Conservation (phyloP, 352 stramenopile genomes). For the Globisporangium megalacanthum region DNA sequence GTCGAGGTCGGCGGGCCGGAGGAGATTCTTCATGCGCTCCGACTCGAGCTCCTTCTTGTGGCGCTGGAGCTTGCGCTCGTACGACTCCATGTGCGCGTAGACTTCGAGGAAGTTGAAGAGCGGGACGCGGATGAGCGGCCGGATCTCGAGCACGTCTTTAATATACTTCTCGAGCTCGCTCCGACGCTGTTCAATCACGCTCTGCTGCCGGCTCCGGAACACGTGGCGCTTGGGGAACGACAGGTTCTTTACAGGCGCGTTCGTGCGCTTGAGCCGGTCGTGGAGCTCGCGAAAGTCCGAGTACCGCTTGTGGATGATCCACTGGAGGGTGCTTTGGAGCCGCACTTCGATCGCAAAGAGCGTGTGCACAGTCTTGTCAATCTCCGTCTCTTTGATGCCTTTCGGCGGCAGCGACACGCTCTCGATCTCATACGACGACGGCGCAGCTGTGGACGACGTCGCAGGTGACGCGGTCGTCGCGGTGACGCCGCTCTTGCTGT, state of each 20-base stretch:
- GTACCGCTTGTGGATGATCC: conserved; percentile 87
- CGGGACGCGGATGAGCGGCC: conserved; percentile 71
- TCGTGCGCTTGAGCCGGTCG: conserved; percentile 77
- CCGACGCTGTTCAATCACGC: conserved; percentile 80
- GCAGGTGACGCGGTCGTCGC: conserved; percentile 2
- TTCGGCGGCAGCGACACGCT: conserved; percentile 63
- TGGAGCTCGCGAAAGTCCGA: conserved; percentile 87
- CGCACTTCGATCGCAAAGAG: conserved; percentile 78
- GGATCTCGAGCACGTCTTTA: conserved; percentile 80
- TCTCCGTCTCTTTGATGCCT: conserved; percentile 70
- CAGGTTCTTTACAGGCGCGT: conserved; percentile 66
- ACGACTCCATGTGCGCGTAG: conserved; percentile 84
- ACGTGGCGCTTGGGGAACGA: conserved; percentile 85
- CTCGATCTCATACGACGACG: conserved; percentile 80
- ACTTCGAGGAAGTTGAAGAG: conserved; percentile 89
- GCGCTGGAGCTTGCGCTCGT: conserved; percentile 76
- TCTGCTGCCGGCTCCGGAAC: conserved; percentile 80
- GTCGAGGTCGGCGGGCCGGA: conserved; percentile 50
- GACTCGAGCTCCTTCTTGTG: conserved; percentile 87
- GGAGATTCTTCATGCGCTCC: conserved; percentile 84
- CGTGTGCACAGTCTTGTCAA: conserved; percentile 79
- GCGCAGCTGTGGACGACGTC: conserved; percentile 28
- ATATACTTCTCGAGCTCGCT: conserved; percentile 87
- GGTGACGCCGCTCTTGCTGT: not conserved
- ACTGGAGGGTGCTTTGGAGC: conserved; percentile 75